These are phyloP conservation scores for Chloris gayana DNA, from an alignment of 176 grass and related monocot species.

Conservation along the genomic window DNA sequence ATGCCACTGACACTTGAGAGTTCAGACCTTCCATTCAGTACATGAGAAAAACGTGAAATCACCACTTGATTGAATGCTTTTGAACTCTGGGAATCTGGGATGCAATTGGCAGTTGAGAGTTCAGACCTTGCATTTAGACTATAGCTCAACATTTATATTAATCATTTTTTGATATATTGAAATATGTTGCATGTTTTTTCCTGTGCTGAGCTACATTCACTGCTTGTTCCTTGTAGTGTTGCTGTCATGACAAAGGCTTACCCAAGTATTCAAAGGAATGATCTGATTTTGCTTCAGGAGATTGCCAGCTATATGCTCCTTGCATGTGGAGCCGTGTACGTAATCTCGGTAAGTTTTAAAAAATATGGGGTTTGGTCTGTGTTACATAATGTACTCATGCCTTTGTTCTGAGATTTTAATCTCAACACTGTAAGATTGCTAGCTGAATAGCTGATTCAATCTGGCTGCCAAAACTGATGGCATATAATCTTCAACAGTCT, in stretches of 20 bases:
- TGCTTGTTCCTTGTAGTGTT: slow-evolving; percentile 58
- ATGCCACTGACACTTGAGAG: not conserved
- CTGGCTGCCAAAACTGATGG: not conserved
- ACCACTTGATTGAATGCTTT: slow-evolving; percentile 26
- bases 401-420: not conserved
- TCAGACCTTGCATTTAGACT: slow-evolving; percentile 1
- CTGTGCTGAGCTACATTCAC: slow-evolving; percentile 22
- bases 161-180: not conserved
- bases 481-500: not conserved
- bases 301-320: slow-evolving; percentile 93
- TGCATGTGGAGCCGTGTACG: slow-evolving; percentile 80
- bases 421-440: not conserved
- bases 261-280: slow-evolving; percentile 52
- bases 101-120: not conserved
- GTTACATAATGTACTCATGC: slow-evolving; percentile 12
- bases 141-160: not conserved
- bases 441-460: not conserved
- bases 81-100: not conserved
- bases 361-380: slow-evolving; percentile 16
- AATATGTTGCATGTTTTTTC: slow-evolving; percentile 4
- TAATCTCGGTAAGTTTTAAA: slow-evolving; percentile 65
- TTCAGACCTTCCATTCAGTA: not conserved
- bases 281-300: slow-evolving; percentile 83
- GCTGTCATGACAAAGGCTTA: slow-evolving; percentile 97
- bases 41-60: not conserved